Base-by-base conservation (phyloP, 805 yeast genomes). In the Ogataea nakhonphanomensis region DNA sequence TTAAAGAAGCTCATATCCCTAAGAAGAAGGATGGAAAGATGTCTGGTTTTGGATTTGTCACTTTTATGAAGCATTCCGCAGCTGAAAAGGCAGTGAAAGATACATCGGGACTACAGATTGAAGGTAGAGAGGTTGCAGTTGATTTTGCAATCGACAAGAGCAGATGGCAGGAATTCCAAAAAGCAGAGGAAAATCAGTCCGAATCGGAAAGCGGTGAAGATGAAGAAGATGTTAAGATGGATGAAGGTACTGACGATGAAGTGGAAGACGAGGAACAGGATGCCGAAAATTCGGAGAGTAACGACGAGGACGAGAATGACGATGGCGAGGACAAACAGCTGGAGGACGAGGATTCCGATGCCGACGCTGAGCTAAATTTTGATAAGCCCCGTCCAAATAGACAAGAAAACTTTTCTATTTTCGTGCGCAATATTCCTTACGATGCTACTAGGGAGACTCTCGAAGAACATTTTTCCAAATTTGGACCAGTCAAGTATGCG, bases 41-140 rank as follows among this genome's bases (percentile, higher is more conserved):
- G 93, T 69, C 83, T 45, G 99, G 99, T 8, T 93, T 91, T 73
- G 99, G 89, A 0, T 93, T 93, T 62, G 89, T 93, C 8, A 84
- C 93, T 1, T 84, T 93, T 95, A 79, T 79, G 56, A 86, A 83
- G 55, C 71, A 79, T 46, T 65, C 76, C 22, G 78, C 82, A 47
- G 98, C 99, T 35, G 81, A 78, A 51, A 71, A 68, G 41, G 98
- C 96, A 1, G 79, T 90, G 25, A 85, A 85, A 53, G 88, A 74
- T 25, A 70, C 80, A 15, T 74, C 70, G 37, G 95, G 84, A 7
- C 65, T 90, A 58, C 79, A 86, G 62, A 85, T 93, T 39, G 88
- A 80, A 53, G 97, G 89, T 3, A 79, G 99, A 64, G 82, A 78
- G 48, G 97, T 93, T 34, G 93, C 95, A 15, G 97, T 93, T 15